Base-by-base conservation (phyloP, 2,329 filamentous ascomycete species). In the Mariannaea sp. region DNA sequence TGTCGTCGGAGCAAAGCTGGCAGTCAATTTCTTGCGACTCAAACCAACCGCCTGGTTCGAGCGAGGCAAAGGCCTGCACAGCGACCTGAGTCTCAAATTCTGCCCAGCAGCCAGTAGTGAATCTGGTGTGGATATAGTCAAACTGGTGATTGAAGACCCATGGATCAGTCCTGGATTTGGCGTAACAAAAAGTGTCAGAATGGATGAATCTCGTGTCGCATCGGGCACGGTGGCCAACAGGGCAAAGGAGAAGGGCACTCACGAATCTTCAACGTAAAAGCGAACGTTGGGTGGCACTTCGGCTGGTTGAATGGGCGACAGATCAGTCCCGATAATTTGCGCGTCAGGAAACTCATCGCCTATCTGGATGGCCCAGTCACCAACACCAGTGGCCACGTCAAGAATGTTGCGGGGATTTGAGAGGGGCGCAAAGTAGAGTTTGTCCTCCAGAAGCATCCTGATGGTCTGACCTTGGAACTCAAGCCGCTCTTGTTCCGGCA, bases 251-350 rank as follows among this genome's bases (percentile, higher is more conserved):
- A n/a, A 4, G 20, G 27, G 22, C 0, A 69, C 70, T 64, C 57
- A 70, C 68, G 70, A 69, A 62, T 91, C 87, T 61, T 90, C 87
- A 29, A 92, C 79, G 54, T 84, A 83, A 59, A 92, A 92, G 51
- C 85, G 81, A 16, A 90, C 85, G 53, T 92, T 92, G 20, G 81
- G 80, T 0, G 88, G 87, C 0, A 90, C 84, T 38, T 80, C 75
- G 1, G 73, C 72, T 1, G 85, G 84, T 62, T 89, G 86, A 16
- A 87, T 84, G 1, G 85, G 84, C 1, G 84, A 87, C 3, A 89
- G 74, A 61, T 89, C 86, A 7, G 82, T 86, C 22, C 83, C 85
- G 41, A 79, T 78, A 14, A 89, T 77, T 48, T 76, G 69, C 7
- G 85, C 73, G 3, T 76, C 65, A 6, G 85, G 84, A 50, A 84